Percentiles rank a stretch among this genome's conserved stretches.
These are phyloP conservation scores for Phyllosticta citrichinensis DNA, from an alignment of 2,329 filamentous ascomycete genomes.

Conservation along the genomic window DNA sequence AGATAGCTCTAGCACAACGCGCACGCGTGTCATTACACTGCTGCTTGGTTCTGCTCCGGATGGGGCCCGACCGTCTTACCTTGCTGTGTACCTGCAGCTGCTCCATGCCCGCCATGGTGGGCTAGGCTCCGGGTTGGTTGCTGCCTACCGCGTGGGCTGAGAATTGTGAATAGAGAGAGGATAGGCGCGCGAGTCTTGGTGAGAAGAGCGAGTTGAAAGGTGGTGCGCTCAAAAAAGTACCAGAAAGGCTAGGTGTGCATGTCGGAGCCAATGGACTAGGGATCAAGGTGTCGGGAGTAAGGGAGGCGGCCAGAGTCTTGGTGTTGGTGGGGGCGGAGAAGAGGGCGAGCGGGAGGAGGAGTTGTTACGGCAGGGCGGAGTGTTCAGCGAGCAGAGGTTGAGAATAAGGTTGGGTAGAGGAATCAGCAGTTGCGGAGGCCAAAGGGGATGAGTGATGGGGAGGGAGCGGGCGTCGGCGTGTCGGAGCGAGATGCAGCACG, in stretches of 20 bases:
- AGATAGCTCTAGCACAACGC: conserved; percentile 68
- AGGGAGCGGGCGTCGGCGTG: neutral
- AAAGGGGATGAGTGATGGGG: neutral
- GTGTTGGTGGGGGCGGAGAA: neutral
- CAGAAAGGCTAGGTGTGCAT: neutral
- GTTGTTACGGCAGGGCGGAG: neutral
- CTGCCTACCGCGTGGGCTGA: neutral
- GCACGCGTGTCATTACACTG: conserved; percentile 13
- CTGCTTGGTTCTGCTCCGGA: neutral
- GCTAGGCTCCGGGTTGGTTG: neutral
- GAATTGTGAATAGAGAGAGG: neutral
- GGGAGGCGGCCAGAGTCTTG: neutral
- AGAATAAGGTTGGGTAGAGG: neutral
- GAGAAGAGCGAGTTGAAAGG: neutral
- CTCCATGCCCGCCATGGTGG: conserved; percentile 81
- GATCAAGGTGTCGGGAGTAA: neutral
- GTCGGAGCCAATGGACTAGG: no score
- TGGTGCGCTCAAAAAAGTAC: neutral
- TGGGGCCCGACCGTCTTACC: conserved; percentile 42
- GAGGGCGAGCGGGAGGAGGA: neutral
- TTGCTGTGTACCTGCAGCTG: conserved; percentile 96
- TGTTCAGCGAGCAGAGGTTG: neutral
- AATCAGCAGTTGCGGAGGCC: neutral
- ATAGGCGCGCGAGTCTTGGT: neutral
- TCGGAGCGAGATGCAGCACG: neutral